phyloP scores from a whole-genome alignment of 2,329 filamentous ascomycete species.

The Plectosphaerella cucumerina region DNA sequence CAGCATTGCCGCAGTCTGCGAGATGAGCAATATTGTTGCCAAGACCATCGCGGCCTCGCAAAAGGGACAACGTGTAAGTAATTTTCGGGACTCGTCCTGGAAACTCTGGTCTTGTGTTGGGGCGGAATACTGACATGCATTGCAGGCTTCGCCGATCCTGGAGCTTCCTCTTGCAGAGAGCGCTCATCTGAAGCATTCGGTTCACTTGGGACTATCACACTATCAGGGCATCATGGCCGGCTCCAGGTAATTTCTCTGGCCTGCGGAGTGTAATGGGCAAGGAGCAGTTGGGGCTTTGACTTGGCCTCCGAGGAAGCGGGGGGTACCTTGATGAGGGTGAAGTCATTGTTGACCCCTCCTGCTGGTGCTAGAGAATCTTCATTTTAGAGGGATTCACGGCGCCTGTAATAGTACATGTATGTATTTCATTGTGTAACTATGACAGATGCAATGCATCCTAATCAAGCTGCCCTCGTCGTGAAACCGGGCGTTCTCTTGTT shows the following conservation, averaged over 20 bases:
- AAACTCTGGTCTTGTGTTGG: background rate
- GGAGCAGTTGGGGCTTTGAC: background rate
- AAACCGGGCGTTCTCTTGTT: too few species aligned
- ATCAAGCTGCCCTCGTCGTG: too few species aligned
- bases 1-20: slow-evolving; percentile 70
- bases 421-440: too few species aligned
- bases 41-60: slow-evolving; percentile 54
- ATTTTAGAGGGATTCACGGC: too few species aligned
- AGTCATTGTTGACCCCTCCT: too few species aligned
- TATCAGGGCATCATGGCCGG: slow-evolving; percentile 60
- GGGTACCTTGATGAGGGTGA: background rate
- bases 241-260: background rate
- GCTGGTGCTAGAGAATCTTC: too few species aligned
- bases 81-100: background rate
- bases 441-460: too few species aligned
- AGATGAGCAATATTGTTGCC: slow-evolving; percentile 75
- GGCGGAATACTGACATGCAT: slow-evolving; percentile 12
- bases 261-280: too few species aligned
- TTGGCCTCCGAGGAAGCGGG: background rate
- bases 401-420: too few species aligned
- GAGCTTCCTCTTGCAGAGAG: slow-evolving; percentile 68
- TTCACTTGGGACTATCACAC: slow-evolving; percentile 64
- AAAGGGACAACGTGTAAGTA: slow-evolving; percentile 54
- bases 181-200: slow-evolving; percentile 64
- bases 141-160: slow-evolving; percentile 44